Conservation (phyloP, 306 rosid species). For the Cyamopsis tetragonoloba region DNA sequence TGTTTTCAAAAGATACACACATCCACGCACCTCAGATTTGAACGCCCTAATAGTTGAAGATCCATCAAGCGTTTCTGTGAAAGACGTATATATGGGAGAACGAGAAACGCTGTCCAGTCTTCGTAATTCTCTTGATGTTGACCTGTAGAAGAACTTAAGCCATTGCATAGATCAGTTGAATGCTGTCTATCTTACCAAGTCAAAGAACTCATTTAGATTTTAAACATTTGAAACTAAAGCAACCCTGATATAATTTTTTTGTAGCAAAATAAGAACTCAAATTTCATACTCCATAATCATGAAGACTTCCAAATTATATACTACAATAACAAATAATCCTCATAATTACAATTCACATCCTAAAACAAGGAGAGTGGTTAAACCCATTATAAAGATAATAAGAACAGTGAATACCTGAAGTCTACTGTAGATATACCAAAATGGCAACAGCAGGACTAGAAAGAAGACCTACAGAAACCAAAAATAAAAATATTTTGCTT, state of each 20-base stretch:
- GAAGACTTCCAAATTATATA: slow-evolving; percentile 1
- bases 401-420: slow-evolving; percentile 67
- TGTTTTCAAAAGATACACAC: too few species aligned
- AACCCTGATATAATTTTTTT: background rate
- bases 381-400: background rate
- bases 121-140: slow-evolving; percentile 91
- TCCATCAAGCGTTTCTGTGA: slow-evolving; percentile 92
- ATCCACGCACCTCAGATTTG: slow-evolving; percentile 90
- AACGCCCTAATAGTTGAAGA: slow-evolving; percentile 86
- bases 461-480: slow-evolving; percentile 63
- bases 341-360: background rate
- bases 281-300: background rate
- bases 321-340: slow-evolving; percentile 19
- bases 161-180: slow-evolving; percentile 22
- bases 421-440: slow-evolving; percentile 89
- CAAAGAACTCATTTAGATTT: slow-evolving; percentile 2
- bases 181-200: background rate
- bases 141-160: slow-evolving; percentile 84
- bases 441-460: slow-evolving; percentile 79
- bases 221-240: slow-evolving; percentile 18
- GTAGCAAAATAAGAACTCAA: background rate
- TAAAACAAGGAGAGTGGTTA: slow-evolving; percentile 7
- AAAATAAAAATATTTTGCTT: slow-evolving; percentile 17
- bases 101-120: slow-evolving; percentile 94
- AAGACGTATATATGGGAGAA: slow-evolving; percentile 93